Evolutionary conservation across 164 flowering plant species (phyloP), one percentile per base, ranked within the genome.

Genomic region (Aristolochia fimbriata): DNA sequence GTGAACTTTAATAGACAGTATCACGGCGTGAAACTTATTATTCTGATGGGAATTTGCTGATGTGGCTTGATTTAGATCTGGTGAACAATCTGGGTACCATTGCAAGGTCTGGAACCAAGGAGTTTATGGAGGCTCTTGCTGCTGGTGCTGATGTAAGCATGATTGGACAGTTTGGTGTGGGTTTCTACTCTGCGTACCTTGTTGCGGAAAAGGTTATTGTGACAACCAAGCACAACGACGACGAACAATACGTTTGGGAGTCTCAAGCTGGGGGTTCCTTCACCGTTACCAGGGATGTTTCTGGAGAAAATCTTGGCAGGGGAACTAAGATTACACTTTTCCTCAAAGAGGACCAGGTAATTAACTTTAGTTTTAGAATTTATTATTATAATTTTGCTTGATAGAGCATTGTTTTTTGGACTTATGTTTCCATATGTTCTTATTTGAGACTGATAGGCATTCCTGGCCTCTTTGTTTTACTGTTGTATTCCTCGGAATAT

Each of bases 141-240:
- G 80, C 80, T 12, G 80, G 80, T 1, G 80, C 83, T 41, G 78
- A 79, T 62, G 76, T 79, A 30, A 80, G 83, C 75, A 80, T 80
- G 83, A 80, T 77, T 30, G 83, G 83, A 7, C 80, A 79, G 43
- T 79, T 79, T 31, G 82, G 80, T 37, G 82, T 78, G 5, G 82
- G 82, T 19, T 78, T 78, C 67, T 78, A 78, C 70, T 79, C 82
- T 12, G 72, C 83, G 17, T 79, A 77, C 56, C 67, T 77, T 10
- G 81, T 75, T 49, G 83, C 78, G 0, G 83, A 80, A 68, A 80
- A 73, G 63, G 83, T 80, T 25, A 60, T 80, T 31, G 81, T 80
- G 27, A 77, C 76, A 1, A 73, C 76, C 10, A 80, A 75, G 69
- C 83, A 79, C 71, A 79, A 77, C 47, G 80, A 79, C 30, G 83